phyloP scores from a whole-genome alignment of 331 rosid species.

The Quercus tomentella region DNA sequence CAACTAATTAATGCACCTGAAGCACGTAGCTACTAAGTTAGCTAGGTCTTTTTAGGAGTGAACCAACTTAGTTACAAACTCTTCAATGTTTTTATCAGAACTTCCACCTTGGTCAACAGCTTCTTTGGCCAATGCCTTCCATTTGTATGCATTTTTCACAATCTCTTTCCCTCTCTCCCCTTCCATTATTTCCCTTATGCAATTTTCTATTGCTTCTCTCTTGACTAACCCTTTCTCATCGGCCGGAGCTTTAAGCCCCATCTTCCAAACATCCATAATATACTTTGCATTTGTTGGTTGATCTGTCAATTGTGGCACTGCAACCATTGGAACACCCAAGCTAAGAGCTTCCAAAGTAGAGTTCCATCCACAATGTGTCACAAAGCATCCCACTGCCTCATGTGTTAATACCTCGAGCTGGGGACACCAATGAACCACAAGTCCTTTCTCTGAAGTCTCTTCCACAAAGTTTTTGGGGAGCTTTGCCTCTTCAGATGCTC shows the following conservation, averaged over 20 bases:
- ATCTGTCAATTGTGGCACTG: slow-evolving; percentile 35
- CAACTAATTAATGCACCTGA: too few species aligned
- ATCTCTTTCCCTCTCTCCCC: slow-evolving; percentile 29
- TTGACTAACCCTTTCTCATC: slow-evolving; percentile 29
- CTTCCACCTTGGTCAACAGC: slow-evolving; percentile 32
- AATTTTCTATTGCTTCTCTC: slow-evolving; percentile 6
- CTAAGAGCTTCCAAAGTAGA: slow-evolving; percentile 50
- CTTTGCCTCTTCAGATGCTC: slow-evolving; percentile 10
- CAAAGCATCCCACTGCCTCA: too few species aligned
- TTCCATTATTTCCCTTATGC: slow-evolving; percentile 29
- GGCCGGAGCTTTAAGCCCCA: slow-evolving; percentile 23
- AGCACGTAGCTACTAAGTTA: too few species aligned
- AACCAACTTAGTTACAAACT: slow-evolving; percentile 7
- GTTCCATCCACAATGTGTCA: too few species aligned
- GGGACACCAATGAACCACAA: too few species aligned
- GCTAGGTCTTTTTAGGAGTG: too few species aligned
- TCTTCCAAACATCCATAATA: slow-evolving; percentile 39
- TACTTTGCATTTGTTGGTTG: slow-evolving; percentile 41
- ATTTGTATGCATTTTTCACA: slow-evolving; percentile 20
- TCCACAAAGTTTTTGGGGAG: slow-evolving; percentile 28
- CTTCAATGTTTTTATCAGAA: slow-evolving; percentile 21
- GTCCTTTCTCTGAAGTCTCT: slow-evolving; percentile 27
- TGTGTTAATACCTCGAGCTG: too few species aligned
- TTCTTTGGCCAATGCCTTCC: slow-evolving; percentile 21
- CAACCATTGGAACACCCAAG: slow-evolving; percentile 46